Evolutionary conservation across 345 rosid genomes (phyloP).

Genomic region (Noccaea bulbosa): DNA sequence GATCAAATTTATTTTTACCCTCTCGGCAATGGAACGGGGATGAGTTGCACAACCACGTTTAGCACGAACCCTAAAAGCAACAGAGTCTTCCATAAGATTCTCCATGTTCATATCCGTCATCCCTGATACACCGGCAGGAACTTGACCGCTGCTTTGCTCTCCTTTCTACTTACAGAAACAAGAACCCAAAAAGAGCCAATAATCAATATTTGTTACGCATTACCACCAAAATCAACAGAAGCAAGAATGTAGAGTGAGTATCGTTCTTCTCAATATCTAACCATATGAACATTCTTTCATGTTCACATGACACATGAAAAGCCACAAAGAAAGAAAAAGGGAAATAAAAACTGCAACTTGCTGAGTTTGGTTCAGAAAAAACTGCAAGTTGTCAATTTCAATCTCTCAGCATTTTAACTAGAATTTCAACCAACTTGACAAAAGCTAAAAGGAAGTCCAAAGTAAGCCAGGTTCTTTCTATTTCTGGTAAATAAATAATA

Average conservation of each 20-base stretch:
- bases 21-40: constrained; percentile 91
- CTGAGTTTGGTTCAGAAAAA: constrained; percentile 25
- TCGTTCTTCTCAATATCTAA: background rate
- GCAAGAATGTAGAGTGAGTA: background rate
- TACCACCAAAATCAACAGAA: background rate
- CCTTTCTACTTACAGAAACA: constrained; percentile 52
- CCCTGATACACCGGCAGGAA: constrained; percentile 40
- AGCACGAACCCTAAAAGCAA: constrained; percentile 69
- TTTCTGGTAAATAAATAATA: background rate
- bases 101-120: constrained; percentile 59
- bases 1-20: constrained; percentile 44
- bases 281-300: background rate
- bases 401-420: constrained; percentile 24
- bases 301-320: background rate
- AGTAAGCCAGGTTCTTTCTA: constrained; percentile 2
- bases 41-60: constrained; percentile 89
- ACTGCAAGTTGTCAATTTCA: constrained; percentile 32
- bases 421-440: constrained; percentile 25
- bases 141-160: constrained; percentile 52
- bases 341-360: constrained; percentile 38
- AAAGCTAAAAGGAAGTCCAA: background rate
- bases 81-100: constrained; percentile 62
- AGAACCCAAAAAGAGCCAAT: background rate
- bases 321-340: constrained; percentile 12
- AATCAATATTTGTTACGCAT: constrained; percentile 1